Evolutionary conservation across 495 filamentous ascomycete species (phyloP).

Genomic region (Podospora bellae-mahoneyi): DNA sequence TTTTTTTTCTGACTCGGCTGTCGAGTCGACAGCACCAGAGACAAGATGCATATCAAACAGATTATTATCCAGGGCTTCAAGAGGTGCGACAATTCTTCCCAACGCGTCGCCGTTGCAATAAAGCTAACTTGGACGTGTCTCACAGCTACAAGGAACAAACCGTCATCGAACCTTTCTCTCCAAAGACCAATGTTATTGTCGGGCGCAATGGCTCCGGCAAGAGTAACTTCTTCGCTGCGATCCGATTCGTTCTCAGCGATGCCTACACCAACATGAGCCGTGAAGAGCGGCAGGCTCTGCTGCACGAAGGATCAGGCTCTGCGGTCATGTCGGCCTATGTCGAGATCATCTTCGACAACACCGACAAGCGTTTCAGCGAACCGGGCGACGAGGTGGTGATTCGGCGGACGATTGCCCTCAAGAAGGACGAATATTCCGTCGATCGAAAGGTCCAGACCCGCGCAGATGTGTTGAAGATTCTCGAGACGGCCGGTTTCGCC

Average conservation of each 20-base stretch:
- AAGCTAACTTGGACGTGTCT: constrained; percentile 17
- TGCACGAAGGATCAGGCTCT: constrained; percentile 95
- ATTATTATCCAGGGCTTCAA: constrained; percentile 99
- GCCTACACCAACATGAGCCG: constrained; percentile 94
- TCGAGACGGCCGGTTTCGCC: constrained; percentile 95
- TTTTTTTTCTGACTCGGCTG: constrained; percentile 24
- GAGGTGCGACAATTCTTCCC: constrained; percentile 57
- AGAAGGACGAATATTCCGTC: constrained; percentile 97
- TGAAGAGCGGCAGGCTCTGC: constrained; percentile 90
- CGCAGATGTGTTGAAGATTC: constrained; percentile 88
- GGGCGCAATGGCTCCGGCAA: constrained; percentile 99
- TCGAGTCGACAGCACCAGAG: constrained; percentile 32
- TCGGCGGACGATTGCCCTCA: constrained; percentile 88
- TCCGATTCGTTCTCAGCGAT: constrained; percentile 97
- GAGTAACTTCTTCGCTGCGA: constrained; percentile 99
- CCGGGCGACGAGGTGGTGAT: constrained; percentile 87
- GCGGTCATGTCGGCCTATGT: constrained; percentile 99
- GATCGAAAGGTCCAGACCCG: constrained; percentile 96
- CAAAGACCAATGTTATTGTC: constrained; percentile 97
- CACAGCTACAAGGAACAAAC: constrained; percentile 97
- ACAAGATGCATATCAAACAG: constrained; percentile 96
- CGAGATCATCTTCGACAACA: constrained; percentile 98
- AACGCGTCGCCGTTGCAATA: not conserved
- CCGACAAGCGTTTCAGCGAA: constrained; percentile 91
- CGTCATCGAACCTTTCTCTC: constrained; percentile 96